phyloP scores from a whole-genome alignment of 1,139 yeast species.

The Yamadazyma atmosphaerica region DNA sequence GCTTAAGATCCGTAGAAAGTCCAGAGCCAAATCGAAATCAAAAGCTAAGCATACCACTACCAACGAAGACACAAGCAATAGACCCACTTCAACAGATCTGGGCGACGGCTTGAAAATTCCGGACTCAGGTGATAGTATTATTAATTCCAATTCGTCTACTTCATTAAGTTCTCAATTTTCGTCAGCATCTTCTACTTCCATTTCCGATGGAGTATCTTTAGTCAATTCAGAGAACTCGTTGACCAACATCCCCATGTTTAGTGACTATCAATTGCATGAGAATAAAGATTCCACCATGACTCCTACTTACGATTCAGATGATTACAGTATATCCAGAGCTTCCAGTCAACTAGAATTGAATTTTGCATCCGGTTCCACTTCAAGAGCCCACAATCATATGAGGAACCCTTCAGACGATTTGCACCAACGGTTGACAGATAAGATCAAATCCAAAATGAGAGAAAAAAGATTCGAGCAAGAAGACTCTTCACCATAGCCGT shows the following conservation, averaged over 20 bases:
- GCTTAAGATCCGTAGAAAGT: slow-evolving; percentile 37
- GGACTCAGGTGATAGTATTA: not conserved
- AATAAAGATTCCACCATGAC: slow-evolving; percentile 20
- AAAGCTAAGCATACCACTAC: not conserved
- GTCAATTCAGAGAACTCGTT: slow-evolving; percentile 54
- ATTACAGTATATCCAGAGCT: slow-evolving; percentile 18
- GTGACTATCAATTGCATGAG: slow-evolving; percentile 43
- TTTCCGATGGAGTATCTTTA: slow-evolving; percentile 55
- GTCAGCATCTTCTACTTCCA: slow-evolving; percentile 38
- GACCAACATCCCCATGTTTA: slow-evolving; percentile 57
- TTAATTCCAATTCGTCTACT: slow-evolving; percentile 19
- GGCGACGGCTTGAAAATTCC: not conserved
- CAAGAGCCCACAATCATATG: slow-evolving; percentile 4
- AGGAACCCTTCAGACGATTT: slow-evolving; percentile 11
- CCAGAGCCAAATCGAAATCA: slow-evolving; percentile 7
- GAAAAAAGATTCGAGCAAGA: slow-evolving; percentile 26
- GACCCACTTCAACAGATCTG: no score
- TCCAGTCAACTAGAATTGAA: slow-evolving; percentile 38
- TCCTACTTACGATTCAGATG: slow-evolving; percentile 14
- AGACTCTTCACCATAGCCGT: slow-evolving; percentile 4
- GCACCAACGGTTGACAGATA: slow-evolving; percentile 28
- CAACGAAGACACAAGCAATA: no score
- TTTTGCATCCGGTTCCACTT: slow-evolving; percentile 17
- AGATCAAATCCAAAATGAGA: slow-evolving; percentile 36
- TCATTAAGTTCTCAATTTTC: slow-evolving; percentile 22